These are phyloP conservation scores for Aotearoamyces nothofagi DNA, from an alignment of 2,329 filamentous ascomycete species.

Conservation along the genomic window DNA sequence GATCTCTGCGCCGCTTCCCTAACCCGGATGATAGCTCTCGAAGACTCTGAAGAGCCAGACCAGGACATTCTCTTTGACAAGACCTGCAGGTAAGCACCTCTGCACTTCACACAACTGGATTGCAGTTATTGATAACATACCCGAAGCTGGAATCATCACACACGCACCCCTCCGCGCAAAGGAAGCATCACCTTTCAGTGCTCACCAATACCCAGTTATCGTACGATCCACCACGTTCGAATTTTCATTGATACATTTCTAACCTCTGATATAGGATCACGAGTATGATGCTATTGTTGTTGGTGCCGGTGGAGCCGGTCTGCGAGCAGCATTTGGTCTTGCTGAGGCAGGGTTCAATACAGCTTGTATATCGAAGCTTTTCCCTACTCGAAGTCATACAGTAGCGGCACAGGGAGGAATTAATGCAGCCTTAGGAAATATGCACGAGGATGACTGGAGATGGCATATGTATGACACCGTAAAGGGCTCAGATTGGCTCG, in stretches of 20 bases:
- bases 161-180: slow-evolving; percentile 80
- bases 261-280: slow-evolving; percentile 54
- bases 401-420: slow-evolving; percentile 74
- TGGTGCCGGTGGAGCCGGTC: slow-evolving; percentile 66
- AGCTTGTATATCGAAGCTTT: slow-evolving; percentile 74
- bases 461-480: slow-evolving; percentile 99
- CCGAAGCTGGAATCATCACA: slow-evolving; percentile 66
- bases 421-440: slow-evolving; percentile 82
- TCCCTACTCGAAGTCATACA: slow-evolving; percentile 74
- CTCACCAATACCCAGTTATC: slow-evolving; percentile 87
- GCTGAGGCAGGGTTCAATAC: slow-evolving; percentile 84
- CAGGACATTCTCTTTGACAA: slow-evolving; percentile 77
- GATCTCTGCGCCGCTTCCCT: neutral
- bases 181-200: slow-evolving; percentile 77
- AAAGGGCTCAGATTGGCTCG: slow-evolving; percentile 94
- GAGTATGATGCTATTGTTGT: slow-evolving; percentile 97
- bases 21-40: slow-evolving; percentile 17
- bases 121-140: slow-evolving; percentile 2
- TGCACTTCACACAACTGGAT: slow-evolving; percentile 3
- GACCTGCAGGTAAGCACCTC: slow-evolving; percentile 50
- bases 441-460: slow-evolving; percentile 97
- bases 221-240: slow-evolving; percentile 30
- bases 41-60: slow-evolving; percentile 38
- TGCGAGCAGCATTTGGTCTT: slow-evolving; percentile 72
- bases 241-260: slow-evolving; percentile 3